Conservation (phyloP, 495 filamentous ascomycete species). For the Tuber indicum region DNA sequence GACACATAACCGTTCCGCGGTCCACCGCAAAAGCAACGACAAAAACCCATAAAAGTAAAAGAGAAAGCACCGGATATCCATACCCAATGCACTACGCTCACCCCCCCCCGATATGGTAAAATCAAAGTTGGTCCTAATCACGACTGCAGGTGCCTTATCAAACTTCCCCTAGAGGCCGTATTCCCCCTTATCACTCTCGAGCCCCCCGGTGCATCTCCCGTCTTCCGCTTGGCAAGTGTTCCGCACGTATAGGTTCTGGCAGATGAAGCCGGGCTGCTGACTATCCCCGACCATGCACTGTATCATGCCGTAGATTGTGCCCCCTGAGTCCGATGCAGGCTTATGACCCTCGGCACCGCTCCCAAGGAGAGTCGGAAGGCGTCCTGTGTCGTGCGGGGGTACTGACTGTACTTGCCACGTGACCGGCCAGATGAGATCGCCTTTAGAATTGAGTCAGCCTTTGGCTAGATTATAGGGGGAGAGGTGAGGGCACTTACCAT, state of each 20-base stretch:
- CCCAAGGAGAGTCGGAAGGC: constrained; percentile 65
- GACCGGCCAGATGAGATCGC: constrained; percentile 69
- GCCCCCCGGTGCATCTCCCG: constrained; percentile 48
- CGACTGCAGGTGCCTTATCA: constrained; percentile 52
- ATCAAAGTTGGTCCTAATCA: constrained; percentile 52
- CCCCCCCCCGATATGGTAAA: constrained; percentile 39
- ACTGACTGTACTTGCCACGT: constrained; percentile 52
- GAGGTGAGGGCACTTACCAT: constrained; percentile 18
- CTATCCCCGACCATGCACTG: constrained; percentile 68
- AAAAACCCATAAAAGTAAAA: no score
- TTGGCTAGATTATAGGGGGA: not conserved
- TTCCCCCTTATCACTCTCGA: constrained; percentile 53
- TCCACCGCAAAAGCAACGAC: no score
- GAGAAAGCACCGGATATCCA: no score
- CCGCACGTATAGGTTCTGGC: constrained; percentile 77
- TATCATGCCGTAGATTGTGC: constrained; percentile 32
- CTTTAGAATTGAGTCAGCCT: constrained; percentile 60
- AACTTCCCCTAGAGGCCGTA: constrained; percentile 56
- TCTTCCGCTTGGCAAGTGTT: constrained; percentile 64
- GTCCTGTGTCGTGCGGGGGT: constrained; percentile 66
- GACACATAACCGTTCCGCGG: no score
- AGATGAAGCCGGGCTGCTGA: constrained; percentile 69
- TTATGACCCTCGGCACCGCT: constrained; percentile 51
- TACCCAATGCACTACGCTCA: no score
- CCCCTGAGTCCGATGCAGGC: no score